These are phyloP conservation scores for Candida easanensis DNA, from an alignment of 805 yeast species.

Conservation along the genomic window DNA sequence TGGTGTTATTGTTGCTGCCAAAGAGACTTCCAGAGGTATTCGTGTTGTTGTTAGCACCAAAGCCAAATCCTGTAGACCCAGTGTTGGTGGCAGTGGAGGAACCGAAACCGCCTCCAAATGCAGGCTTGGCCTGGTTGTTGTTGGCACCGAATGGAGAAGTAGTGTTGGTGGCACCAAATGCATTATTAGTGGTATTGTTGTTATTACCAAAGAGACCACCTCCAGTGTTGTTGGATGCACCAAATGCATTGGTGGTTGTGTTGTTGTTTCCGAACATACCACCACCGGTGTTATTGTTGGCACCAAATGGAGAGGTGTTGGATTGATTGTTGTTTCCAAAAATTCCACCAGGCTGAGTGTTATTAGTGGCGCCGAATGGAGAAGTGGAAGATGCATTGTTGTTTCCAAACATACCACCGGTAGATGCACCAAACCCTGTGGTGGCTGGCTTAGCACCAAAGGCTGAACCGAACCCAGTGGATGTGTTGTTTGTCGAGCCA, in stretches of 20 bases:
- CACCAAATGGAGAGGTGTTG: constrained; percentile 22
- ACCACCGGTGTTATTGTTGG: constrained; percentile 15
- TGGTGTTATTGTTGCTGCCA: constrained; percentile 32
- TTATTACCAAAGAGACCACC: constrained; percentile 13
- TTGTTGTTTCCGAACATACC: constrained; percentile 22
- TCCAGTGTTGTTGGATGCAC: constrained; percentile 17
- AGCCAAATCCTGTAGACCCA: constrained; percentile 21
- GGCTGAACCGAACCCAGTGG: constrained; percentile 25
- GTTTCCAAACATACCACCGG: constrained; percentile 27
- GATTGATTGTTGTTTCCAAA: constrained; percentile 39
- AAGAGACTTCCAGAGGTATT: constrained; percentile 37
- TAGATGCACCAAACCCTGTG: constrained; percentile 31
- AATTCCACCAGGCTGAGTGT: constrained; percentile 28
- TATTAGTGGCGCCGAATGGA: constrained; percentile 31
- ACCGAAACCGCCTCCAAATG: constrained; percentile 25
- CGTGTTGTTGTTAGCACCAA: constrained; percentile 20
- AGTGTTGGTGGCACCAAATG: constrained; percentile 13
- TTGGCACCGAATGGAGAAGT: constrained; percentile 13
- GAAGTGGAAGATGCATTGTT: constrained; percentile 23
- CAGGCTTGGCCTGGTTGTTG: constrained; percentile 12
- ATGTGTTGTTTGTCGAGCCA: background rate
- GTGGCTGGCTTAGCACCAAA: constrained; percentile 26
- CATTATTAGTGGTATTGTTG: constrained; percentile 4
- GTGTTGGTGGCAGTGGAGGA: constrained; percentile 11
- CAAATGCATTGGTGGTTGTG: constrained; percentile 7